Conservation (phyloP, 306 rosid species). For the Cucurbita moschata region DNA sequence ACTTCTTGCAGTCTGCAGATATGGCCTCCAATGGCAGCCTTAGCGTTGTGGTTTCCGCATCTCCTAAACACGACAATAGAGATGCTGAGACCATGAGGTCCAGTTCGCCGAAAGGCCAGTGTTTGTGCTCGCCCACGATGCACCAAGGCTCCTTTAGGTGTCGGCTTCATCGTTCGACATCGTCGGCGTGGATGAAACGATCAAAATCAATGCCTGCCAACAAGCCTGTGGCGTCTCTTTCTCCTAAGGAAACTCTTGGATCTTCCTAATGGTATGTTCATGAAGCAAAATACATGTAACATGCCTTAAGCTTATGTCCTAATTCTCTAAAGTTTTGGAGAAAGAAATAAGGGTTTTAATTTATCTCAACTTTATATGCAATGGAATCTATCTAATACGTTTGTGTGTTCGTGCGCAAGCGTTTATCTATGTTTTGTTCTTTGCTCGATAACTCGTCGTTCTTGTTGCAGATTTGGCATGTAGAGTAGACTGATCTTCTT, state of each 20-base stretch:
- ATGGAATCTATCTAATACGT: neutral
- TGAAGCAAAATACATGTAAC: neutral
- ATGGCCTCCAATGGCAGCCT: neutral
- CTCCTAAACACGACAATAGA: slow-evolving; percentile 35
- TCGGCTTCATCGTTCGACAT: slow-evolving; percentile 47
- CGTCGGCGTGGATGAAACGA: slow-evolving; percentile 40
- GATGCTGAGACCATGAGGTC: slow-evolving; percentile 11
- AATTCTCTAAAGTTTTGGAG: neutral
- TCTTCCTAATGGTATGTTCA: slow-evolving; percentile 6
- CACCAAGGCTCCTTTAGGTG: slow-evolving; percentile 87
- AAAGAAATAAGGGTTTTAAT: neutral
- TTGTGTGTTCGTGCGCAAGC: neutral
- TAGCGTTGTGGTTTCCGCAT: slow-evolving; percentile 6
- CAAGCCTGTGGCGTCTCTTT: slow-evolving; percentile 14
- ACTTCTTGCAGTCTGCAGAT: slow-evolving; percentile 2
- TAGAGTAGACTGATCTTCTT: neutral
- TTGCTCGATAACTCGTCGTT: neutral
- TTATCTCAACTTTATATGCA: neutral
- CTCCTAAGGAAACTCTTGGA: slow-evolving; percentile 23
- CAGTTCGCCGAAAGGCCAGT: slow-evolving; percentile 40
- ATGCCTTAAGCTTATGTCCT: neutral
- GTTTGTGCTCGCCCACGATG: slow-evolving; percentile 81
- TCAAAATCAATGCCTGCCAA: slow-evolving; percentile 43
- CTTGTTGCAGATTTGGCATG: neutral
- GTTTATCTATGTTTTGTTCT: neutral